phyloP scores from a whole-genome alignment of 768 basidiomycete genomes.

The Coprinellus micaceus region DNA sequence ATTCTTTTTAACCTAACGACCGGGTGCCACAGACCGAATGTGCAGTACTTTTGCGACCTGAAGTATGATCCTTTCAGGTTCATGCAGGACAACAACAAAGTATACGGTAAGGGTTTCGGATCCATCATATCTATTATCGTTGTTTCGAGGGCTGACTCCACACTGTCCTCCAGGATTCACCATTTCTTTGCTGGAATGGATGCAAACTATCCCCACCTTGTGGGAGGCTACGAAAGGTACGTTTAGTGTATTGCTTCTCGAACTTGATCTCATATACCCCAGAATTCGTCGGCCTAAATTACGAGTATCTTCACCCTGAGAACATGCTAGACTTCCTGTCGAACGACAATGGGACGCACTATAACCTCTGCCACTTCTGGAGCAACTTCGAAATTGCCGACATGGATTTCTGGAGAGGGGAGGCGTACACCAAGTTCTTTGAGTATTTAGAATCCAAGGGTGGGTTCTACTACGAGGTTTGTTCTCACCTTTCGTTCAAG shows the following conservation, averaged over 20 bases:
- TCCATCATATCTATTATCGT: too few relatives aligned
- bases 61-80: constrained; percentile 78
- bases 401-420: constrained; percentile 83
- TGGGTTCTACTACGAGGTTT: constrained; percentile 89
- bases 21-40: constrained; percentile 50
- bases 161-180: constrained; percentile 61
- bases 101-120: constrained; percentile 32
- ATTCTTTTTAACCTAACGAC: neutral
- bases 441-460: constrained; percentile 76
- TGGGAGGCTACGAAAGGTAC: constrained; percentile 73
- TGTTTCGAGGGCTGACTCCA: neutral
- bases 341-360: constrained; percentile 59
- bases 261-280: neutral
- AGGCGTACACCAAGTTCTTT: constrained; percentile 83
- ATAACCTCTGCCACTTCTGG: constrained; percentile 80
- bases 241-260: constrained; percentile 3
- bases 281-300: constrained; percentile 69
- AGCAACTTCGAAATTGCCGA: constrained; percentile 91
- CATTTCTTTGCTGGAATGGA: constrained; percentile 73
- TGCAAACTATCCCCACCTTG: constrained; percentile 74
- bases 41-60: constrained; percentile 75
- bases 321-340: constrained; percentile 75
- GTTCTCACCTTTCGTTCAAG: constrained; percentile 12
- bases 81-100: constrained; percentile 65
- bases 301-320: constrained; percentile 54